These are phyloP conservation scores for Aristolochia californica DNA, from an alignment of 164 flowering plant species.

Conservation along the genomic window DNA sequence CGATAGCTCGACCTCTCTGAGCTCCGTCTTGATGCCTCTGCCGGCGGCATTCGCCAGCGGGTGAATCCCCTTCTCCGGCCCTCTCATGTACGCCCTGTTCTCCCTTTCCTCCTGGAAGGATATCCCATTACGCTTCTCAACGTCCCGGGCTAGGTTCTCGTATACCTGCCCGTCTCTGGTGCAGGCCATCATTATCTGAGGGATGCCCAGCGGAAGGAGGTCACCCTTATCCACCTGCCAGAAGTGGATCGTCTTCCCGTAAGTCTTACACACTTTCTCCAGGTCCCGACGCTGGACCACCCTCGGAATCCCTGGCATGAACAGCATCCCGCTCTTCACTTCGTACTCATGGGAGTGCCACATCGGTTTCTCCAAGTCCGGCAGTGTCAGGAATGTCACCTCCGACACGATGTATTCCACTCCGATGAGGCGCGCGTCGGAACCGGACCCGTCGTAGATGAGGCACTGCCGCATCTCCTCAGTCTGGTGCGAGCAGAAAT, in stretches of 20 bases:
- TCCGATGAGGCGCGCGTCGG: slow-evolving; percentile 63
- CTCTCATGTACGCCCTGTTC: slow-evolving; percentile 54
- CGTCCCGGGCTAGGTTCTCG: slow-evolving; percentile 29
- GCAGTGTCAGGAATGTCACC: slow-evolving; percentile 49
- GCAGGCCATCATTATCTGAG: slow-evolving; percentile 70
- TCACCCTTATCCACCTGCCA: slow-evolving; percentile 89
- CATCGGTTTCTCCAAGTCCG: slow-evolving; percentile 67
- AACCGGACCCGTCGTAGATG: slow-evolving; percentile 52
- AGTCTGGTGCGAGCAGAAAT: slow-evolving; percentile 72
- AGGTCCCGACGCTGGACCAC: slow-evolving; percentile 52
- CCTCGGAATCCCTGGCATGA: slow-evolving; percentile 73
- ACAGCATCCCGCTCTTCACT: slow-evolving; percentile 73
- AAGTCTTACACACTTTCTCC: slow-evolving; percentile 62
- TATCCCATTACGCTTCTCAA: slow-evolving; percentile 39
- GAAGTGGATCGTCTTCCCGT: slow-evolving; percentile 73
- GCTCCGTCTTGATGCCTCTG: slow-evolving; percentile 39
- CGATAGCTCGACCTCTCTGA: slow-evolving; percentile 51
- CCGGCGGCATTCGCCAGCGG: slow-evolving; percentile 71
- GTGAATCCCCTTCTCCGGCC: slow-evolving; percentile 69
- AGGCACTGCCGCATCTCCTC: slow-evolving; percentile 90
- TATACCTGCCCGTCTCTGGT: slow-evolving; percentile 73
- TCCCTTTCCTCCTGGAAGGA: slow-evolving; percentile 45
- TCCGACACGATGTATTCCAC: slow-evolving; percentile 70
- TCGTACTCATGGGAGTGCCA: slow-evolving; percentile 95
- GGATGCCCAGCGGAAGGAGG: slow-evolving; percentile 60